Conservation (phyloP, 345 rosid species). For the Syzygium aromaticum region DNA sequence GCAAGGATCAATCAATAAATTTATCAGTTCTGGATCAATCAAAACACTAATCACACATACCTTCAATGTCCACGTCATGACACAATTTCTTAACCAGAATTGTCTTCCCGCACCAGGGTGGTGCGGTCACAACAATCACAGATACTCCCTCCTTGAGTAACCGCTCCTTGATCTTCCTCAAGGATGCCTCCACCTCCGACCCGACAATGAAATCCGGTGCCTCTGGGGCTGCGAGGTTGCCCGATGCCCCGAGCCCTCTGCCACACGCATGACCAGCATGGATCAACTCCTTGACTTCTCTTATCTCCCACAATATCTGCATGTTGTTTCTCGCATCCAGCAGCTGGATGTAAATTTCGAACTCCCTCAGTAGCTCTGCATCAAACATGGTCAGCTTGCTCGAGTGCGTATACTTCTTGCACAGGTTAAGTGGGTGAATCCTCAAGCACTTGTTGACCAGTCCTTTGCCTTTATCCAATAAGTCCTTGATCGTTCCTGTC, state of each 20-base stretch:
- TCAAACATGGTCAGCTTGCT: not conserved
- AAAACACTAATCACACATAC: not conserved
- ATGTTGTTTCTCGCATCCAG: not conserved
- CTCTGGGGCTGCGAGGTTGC: not conserved
- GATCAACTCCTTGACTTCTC: not conserved
- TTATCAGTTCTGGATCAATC: not conserved
- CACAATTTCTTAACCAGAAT: not conserved
- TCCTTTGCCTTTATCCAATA: not conserved
- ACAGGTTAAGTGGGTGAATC: not conserved
- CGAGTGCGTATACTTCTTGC: not conserved
- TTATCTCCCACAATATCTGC: not conserved
- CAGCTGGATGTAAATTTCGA: not conserved
- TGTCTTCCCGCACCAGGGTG: slow-evolving; percentile 3
- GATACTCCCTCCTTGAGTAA: not conserved
- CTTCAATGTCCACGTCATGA: slow-evolving; percentile 7
- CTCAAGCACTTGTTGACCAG: not conserved
- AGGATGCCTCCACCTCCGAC: not conserved
- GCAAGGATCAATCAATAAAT: not conserved
- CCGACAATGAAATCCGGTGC: not conserved
- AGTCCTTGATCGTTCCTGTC: not conserved
- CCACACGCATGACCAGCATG: not conserved
- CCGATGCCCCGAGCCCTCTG: not conserved
- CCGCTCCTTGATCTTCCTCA: not conserved
- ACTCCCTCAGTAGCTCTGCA: not conserved
- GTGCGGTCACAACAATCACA: not conserved